A percentile compares a stretch with the other conserved stretches of the same genome.
Conservation (phyloP, 441 rosid species). For the Gossypium davidsonii region DNA sequence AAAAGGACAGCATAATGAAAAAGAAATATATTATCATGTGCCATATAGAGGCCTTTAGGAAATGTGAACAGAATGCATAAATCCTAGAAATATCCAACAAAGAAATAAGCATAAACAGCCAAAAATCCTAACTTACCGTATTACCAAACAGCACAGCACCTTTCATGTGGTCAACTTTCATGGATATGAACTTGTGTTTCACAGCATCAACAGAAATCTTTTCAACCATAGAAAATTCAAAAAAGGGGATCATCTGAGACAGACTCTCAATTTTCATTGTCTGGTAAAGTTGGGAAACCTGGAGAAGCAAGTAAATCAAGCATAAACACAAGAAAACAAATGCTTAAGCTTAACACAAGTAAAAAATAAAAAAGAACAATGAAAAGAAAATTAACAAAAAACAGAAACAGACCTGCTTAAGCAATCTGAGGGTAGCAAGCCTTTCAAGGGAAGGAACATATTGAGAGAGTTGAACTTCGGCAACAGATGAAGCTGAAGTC, state of each 20-base stretch:
- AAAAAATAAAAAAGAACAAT: not conserved
- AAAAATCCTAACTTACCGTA: conserved; percentile 41
- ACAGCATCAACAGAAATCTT: conserved; percentile 92
- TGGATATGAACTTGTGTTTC: conserved; percentile 67
- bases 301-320: conserved; percentile 17
- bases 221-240: conserved; percentile 73
- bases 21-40: not conserved
- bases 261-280: conserved; percentile 74
- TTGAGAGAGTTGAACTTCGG: conserved; percentile 79
- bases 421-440: conserved; percentile 81
- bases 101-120: not conserved
- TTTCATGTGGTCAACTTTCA: conserved; percentile 91
- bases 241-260: conserved; percentile 83
- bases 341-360: not conserved
- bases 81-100: not conserved
- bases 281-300: conserved; percentile 93
- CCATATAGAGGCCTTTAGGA: not conserved
- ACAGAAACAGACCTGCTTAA: conserved; percentile 66
- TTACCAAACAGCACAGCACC: conserved; percentile 57
- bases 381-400: not conserved
- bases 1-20: conserved; percentile 6
- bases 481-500: conserved; percentile 82
- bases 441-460: conserved; percentile 80
- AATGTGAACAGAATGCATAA: not conserved
- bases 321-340: not conserved